Evolutionary conservation across 2,329 filamentous ascomycete genomes (phyloP), one percentile per base, ranked within the genome.

Genomic region (Ophioceras dolichostomum): DNA sequence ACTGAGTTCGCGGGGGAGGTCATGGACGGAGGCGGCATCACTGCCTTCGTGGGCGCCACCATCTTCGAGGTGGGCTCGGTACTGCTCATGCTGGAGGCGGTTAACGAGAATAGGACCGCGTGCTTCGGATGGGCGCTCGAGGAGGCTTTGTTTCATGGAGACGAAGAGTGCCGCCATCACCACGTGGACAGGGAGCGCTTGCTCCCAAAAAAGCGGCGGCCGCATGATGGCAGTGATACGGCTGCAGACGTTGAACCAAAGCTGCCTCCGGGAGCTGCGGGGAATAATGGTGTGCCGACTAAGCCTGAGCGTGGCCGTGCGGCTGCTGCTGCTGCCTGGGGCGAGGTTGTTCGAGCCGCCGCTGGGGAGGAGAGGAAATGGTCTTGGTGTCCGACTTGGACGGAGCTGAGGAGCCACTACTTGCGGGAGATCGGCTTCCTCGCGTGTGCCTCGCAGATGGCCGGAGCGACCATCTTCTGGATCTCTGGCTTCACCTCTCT

Each of bases 121-220:
- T 83, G 78, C 51, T 83, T 83, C 49, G 78, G 79, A 4, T 83
- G 76, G 76, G 78, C 77, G 0, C 46, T 83, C 1, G 70, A 79
- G 44, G 61, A 62, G 17, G 62, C 61, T 0, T 29, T 70, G 2
- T n/a, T 18, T 9, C n/a, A 21, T 34, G 10, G 31, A 5, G 13
- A 6, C 21, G 10, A 13, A 16, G n/a, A 16, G 5, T 47, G 49
- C 18, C 37, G 32, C 5, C 47, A 51, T 17, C 45, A 49, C 16
- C 47, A 52, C 24, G 34, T 29, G 4, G 19, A 40, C 9, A 41
- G 17, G 16, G 31, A 32, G 31, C n/a, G n/a, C n/a, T n/a, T n/a
- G n/a, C n/a, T n/a, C n/a, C n/a, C n/a, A n/a, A n/a, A n/a, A n/a
- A n/a, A n/a, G n/a, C n/a, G n/a, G n/a, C n/a, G n/a, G n/a, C n/a